Percentiles rank a stretch among this genome's conserved stretches.
Conservation (phyloP, 768 basidiomycete species). For the Lactarius hengduanensis region DNA sequence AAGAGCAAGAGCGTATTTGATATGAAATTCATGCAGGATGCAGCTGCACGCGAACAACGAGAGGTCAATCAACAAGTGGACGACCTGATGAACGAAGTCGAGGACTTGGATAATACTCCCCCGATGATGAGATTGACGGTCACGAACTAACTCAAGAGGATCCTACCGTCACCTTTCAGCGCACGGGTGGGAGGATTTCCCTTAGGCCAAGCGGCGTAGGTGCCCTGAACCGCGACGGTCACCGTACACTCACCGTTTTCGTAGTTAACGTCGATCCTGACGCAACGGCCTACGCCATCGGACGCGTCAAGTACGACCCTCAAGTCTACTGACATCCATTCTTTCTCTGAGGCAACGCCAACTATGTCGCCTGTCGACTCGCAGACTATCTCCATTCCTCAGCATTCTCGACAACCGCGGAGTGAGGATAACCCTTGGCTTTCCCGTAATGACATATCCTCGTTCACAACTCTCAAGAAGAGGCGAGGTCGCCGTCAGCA, state of each 20-base stretch:
- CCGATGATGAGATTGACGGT: conserved; percentile 32
- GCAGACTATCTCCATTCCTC: conserved; percentile 26
- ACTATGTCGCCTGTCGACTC: conserved; percentile 25
- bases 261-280: conserved; percentile 19
- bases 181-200: conserved; percentile 65
- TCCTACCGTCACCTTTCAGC: conserved; percentile 46
- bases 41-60: conserved; percentile 63
- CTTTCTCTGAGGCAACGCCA: conserved; percentile 35
- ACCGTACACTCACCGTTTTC: conserved; percentile 9
- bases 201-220: conserved; percentile 51
- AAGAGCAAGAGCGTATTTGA: conserved; percentile 72
- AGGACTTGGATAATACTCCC: conserved; percentile 38
- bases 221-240: background rate
- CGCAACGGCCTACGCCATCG: conserved; percentile 32
- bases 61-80: conserved; percentile 63
- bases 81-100: conserved; percentile 72
- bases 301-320: conserved; percentile 71
- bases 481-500: conserved; percentile 73
- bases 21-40: conserved; percentile 99
- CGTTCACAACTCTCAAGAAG: conserved; percentile 55
- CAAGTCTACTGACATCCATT: conserved; percentile 54
- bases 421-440: conserved; percentile 80
- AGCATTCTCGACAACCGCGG: conserved; percentile 22
- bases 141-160: conserved; percentile 35
- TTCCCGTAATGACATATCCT: conserved; percentile 33